Base-by-base conservation (phyloP, 2,329 filamentous ascomycete species). In the Didymella arachidicola region DNA sequence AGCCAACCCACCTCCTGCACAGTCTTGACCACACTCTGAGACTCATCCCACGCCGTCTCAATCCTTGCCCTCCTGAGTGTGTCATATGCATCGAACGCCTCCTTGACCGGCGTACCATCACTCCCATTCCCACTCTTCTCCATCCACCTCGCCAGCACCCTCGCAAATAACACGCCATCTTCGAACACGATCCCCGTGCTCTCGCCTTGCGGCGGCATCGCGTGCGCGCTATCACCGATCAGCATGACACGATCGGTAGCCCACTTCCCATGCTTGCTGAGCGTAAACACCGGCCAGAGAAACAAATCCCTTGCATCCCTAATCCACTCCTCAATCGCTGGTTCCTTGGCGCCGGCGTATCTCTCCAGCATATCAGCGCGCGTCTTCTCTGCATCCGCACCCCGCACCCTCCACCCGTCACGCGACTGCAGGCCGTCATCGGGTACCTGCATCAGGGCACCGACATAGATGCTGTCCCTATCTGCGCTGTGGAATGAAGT, bases 121-220 rank as follows among this genome's bases (percentile, higher is more conserved):
- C 54, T 41, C 14, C 58, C 51, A 6, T 61, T 52, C 12, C 53
- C 42, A 43, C 74, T 72, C 57, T 74, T 77, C 55, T 79, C 74
- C 65, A 80, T 75, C 79, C 79, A 80, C 42, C 73, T 68, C 1
- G 73, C 76, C 45, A 81, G 57, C 68, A 77, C 80, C 46, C 79
- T 69, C 22, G 81, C 77, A 68, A 84, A 79, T 52, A 84, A 67
- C 34, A 83, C 79, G 2, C 79, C 82, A 64, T 84, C 82, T 69
- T 84, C 82, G 60, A 84, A 83, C 10, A 83, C 80, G 32, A 84
- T 79, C 16, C 82, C 82, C 4, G 81, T 83, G 30, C 75, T 78
- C 60, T 83, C 81, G 11, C 82, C 82, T 57, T 83, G 81, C 3
- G 82, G 81, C 3, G 81, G 80, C 81, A 83, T 83, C 10, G 79